Percentiles rank a stretch among this genome's conserved stretches.
phyloP scores from a whole-genome alignment of 2,329 filamentous ascomycete genomes.

The Beauveria pseudobassiana region DNA sequence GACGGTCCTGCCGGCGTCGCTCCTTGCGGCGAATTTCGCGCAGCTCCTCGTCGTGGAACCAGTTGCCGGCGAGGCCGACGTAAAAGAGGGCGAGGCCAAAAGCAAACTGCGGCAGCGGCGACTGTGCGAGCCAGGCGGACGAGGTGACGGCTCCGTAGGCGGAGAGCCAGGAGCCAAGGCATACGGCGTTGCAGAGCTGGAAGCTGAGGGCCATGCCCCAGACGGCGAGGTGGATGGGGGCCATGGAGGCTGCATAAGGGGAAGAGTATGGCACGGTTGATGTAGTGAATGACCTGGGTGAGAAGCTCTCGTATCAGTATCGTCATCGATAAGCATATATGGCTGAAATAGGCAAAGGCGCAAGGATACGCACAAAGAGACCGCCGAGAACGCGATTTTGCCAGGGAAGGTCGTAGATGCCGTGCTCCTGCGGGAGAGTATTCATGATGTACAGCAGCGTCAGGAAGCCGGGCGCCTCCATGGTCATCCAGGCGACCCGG shows the following conservation, averaged over 20 bases:
- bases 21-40: conserved; percentile 76
- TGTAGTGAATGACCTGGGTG: conserved; percentile 70
- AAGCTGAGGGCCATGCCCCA: conserved; percentile 59
- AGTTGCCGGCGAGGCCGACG: conserved; percentile 69
- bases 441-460: conserved; percentile 74
- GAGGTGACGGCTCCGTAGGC: conserved; percentile 67
- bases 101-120: conserved; percentile 40
- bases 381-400: conserved; percentile 70
- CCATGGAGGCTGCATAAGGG: conserved; percentile 83
- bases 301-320: conserved; percentile 4
- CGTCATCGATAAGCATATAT: too few species aligned
- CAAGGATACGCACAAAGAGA: conserved; percentile 46
- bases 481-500: conserved; percentile 76
- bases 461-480: conserved; percentile 76
- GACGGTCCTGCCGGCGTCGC: conserved; percentile 46
- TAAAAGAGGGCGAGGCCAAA: conserved; percentile 69
- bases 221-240: conserved; percentile 70
- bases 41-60: conserved; percentile 83
- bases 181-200: conserved; percentile 73
- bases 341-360: neutral
- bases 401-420: conserved; percentile 58
- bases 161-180: conserved; percentile 71
- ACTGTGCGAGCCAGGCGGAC: conserved; percentile 37
- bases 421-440: conserved; percentile 53
- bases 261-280: conserved; percentile 78